Conservation (phyloP, 176 grass and related monocot species). For the Otatea glauca region DNA sequence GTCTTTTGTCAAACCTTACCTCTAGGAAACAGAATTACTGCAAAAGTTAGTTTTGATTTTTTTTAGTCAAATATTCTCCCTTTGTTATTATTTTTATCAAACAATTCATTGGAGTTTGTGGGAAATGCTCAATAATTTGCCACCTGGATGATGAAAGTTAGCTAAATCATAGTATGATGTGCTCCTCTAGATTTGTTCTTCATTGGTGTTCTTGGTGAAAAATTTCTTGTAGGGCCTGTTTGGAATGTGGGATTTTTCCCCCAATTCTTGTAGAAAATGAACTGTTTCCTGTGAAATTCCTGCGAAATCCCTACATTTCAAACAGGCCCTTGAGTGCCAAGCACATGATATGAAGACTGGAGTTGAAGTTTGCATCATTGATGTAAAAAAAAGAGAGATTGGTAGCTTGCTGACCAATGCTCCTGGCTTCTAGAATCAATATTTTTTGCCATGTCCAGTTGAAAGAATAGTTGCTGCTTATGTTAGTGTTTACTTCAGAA, state of each 20-base stretch:
- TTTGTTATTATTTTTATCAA: background rate
- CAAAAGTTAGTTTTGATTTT: background rate
- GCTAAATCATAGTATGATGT: conserved; percentile 72
- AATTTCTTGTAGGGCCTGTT: too few species aligned
- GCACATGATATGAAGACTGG: conserved; percentile 19
- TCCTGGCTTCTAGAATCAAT: background rate
- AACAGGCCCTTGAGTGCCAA: background rate
- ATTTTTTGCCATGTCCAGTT: background rate
- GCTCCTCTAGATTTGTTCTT: conserved; percentile 58
- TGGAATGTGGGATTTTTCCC: too few species aligned
- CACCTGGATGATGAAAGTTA: conserved; percentile 81
- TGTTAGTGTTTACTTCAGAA: background rate
- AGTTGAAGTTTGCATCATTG: conserved; percentile 47
- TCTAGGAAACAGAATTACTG: background rate
- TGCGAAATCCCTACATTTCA: background rate
- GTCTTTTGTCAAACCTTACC: conserved; percentile 1
- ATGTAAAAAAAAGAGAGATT: conserved; percentile 43
- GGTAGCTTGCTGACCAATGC: conserved; percentile 38
- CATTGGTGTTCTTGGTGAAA: background rate
- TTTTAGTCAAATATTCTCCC: conserved; percentile 9
- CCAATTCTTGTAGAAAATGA: too few species aligned
- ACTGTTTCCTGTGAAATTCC: conserved; percentile 1
- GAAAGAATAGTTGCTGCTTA: background rate
- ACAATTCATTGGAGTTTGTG: background rate
- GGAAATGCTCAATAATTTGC: conserved; percentile 4